Percentiles rank a stretch among this genome's conserved stretches.
These are phyloP conservation scores for Castanospermum australe DNA, from an alignment of 306 rosid genomes.

Conservation along the genomic window DNA sequence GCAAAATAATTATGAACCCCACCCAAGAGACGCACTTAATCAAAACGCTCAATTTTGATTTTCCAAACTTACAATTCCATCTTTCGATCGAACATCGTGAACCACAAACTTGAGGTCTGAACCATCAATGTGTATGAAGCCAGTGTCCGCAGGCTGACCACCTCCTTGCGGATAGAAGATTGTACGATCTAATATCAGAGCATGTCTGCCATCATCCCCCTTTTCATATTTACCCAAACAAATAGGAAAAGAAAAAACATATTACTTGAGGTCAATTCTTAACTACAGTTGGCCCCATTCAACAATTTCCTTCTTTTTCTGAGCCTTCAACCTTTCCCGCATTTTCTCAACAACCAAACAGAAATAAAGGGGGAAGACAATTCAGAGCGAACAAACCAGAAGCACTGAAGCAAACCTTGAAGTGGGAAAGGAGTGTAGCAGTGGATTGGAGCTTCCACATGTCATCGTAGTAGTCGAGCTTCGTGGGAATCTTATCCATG, in stretches of 20 bases:
- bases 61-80: constrained; percentile 53
- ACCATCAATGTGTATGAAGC: constrained; percentile 37
- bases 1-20: not conserved
- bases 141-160: constrained; percentile 78
- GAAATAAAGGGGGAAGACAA: not conserved
- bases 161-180: constrained; percentile 89
- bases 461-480: constrained; percentile 67
- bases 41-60: not conserved
- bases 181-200: constrained; percentile 63
- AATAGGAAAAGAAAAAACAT: not conserved
- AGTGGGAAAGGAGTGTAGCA: constrained; percentile 50
- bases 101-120: constrained; percentile 52
- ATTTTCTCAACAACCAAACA: constrained; percentile 24
- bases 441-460: constrained; percentile 57
- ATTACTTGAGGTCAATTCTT: not conserved
- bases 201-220: constrained; percentile 65
- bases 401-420: constrained; percentile 33
- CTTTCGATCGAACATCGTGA: constrained; percentile 65
- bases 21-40: not conserved
- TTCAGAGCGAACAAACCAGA: not conserved
- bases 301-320: not conserved
- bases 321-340: not conserved
- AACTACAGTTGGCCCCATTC: not conserved
- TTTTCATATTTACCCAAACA: not conserved
- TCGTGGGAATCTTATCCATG: constrained; percentile 56